phyloP scores from a whole-genome alignment of 805 yeast species.

The Pichia sporocuriosa region DNA sequence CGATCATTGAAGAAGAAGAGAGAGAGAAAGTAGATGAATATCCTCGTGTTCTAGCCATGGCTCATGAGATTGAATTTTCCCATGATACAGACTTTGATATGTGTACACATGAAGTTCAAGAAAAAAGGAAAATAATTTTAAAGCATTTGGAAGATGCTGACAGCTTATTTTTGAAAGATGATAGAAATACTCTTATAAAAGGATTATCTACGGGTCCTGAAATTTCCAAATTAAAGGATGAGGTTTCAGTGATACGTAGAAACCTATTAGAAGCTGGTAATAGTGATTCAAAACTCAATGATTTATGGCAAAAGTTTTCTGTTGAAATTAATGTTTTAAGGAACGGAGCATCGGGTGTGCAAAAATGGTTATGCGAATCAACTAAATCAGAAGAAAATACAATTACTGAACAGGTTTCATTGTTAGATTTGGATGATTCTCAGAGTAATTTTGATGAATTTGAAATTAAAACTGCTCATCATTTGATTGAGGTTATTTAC shows the following conservation, averaged over 20 bases:
- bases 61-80: slow-evolving; percentile 26
- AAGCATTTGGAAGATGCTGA: slow-evolving; percentile 7
- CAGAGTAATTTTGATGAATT: slow-evolving; percentile 2
- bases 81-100: neutral
- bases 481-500: slow-evolving; percentile 45
- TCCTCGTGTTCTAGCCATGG: slow-evolving; percentile 33
- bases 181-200: slow-evolving; percentile 26
- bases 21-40: slow-evolving; percentile 31
- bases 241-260: slow-evolving; percentile 49
- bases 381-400: neutral
- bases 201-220: neutral
- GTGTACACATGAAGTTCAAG: neutral
- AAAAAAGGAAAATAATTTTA: slow-evolving; percentile 1
- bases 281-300: slow-evolving; percentile 50
- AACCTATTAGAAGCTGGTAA: slow-evolving; percentile 54
- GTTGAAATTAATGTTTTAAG: slow-evolving; percentile 38
- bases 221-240: slow-evolving; percentile 36
- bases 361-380: slow-evolving; percentile 22
- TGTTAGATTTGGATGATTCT: slow-evolving; percentile 64
- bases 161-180: slow-evolving; percentile 25
- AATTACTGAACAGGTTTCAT: slow-evolving; percentile 28
- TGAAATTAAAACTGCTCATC: slow-evolving; percentile 26
- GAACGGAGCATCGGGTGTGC: slow-evolving; percentile 39
- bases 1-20: slow-evolving; percentile 13
- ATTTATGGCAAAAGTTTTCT: slow-evolving; percentile 37